Evolutionary conservation across 352 stramenopile genomes (phyloP).

Genomic region (Phytophthora citrophthora): DNA sequence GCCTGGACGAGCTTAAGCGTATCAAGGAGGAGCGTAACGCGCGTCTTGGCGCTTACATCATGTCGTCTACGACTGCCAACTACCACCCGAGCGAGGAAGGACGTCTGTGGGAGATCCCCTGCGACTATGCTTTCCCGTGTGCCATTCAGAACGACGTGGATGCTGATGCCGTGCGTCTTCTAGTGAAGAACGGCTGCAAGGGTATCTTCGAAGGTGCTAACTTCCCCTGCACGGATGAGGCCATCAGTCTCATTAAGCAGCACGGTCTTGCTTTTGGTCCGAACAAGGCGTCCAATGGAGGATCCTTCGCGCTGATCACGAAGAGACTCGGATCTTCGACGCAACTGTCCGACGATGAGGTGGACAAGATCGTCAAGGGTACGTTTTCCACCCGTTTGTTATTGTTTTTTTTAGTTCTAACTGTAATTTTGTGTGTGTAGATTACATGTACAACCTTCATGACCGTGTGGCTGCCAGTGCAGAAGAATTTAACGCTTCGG

Average conservation of each 20-base stretch:
- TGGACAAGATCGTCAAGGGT: constrained; percentile 83
- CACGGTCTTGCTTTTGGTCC: constrained; percentile 83
- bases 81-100: constrained; percentile 86
- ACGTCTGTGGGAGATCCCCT: constrained; percentile 90
- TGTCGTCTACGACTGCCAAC: constrained; percentile 86
- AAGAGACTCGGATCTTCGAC: constrained; percentile 60
- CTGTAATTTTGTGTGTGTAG: constrained; percentile 31
- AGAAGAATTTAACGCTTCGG: constrained; percentile 77
- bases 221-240: constrained; percentile 82
- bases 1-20: constrained; percentile 74
- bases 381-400: constrained; percentile 1
- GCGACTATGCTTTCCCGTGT: constrained; percentile 97
- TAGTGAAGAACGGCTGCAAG: constrained; percentile 91
- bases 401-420: constrained; percentile 4
- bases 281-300: constrained; percentile 88
- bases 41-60: constrained; percentile 86
- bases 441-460: constrained; percentile 84
- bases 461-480: constrained; percentile 72
- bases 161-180: constrained; percentile 65
- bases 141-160: constrained; percentile 95
- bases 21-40: constrained; percentile 87
- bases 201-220: constrained; percentile 90
- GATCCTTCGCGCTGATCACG: constrained; percentile 73
- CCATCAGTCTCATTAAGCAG: constrained; percentile 85
- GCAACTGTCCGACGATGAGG: constrained; percentile 60